A percentile compares a stretch with the other conserved stretches of the same genome.
These are phyloP conservation scores for Syncephalis fuscata DNA, from an alignment of 371 early-diverging fungal genomes.

Conservation along the genomic window DNA sequence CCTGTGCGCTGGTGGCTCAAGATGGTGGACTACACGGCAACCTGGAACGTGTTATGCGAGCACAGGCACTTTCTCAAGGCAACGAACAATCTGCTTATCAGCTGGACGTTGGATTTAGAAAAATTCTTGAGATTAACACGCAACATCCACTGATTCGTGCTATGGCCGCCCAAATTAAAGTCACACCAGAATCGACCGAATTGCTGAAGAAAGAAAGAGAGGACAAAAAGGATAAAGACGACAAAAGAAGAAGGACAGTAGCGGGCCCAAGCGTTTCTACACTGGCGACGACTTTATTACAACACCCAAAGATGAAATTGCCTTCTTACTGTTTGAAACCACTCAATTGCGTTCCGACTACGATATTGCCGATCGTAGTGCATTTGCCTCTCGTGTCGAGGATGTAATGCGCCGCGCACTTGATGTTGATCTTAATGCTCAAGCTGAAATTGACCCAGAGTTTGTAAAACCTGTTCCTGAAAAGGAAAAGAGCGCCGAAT, in stretches of 20 bases:
- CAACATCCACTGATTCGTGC: slow-evolving; percentile 41
- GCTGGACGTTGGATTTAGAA: slow-evolving; percentile 27
- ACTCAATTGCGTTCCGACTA: slow-evolving; percentile 4
- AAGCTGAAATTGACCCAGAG: neutral
- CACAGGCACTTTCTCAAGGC: slow-evolving; percentile 28
- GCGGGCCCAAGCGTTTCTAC: slow-evolving; percentile 1
- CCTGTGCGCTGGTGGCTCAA: slow-evolving; percentile 44
- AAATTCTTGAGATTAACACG: slow-evolving; percentile 79
- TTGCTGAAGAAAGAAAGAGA: slow-evolving; percentile 7
- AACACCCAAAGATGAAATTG: slow-evolving; percentile 1
- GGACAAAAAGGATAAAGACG: slow-evolving; percentile 9
- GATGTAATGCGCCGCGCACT: neutral
- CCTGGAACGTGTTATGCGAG: slow-evolving; percentile 35
- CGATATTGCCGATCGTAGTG: slow-evolving; percentile 2
- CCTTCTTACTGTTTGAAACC: slow-evolving; percentile 3
- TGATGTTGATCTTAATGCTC: neutral
- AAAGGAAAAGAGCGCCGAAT: slow-evolving; percentile 15
- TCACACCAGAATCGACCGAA: slow-evolving; percentile 13
- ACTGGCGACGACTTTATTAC: no score
- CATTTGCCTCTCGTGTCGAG: slow-evolving; percentile 3
- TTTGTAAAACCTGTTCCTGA: slow-evolving; percentile 30
- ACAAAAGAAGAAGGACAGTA: slow-evolving; percentile 6
- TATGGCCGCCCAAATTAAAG: slow-evolving; percentile 25
- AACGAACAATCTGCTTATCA: slow-evolving; percentile 33
- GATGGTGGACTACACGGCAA: slow-evolving; percentile 23